Evolutionary conservation across 1,139 yeast species (phyloP).

Genomic region (Suhomyces kunorum): DNA sequence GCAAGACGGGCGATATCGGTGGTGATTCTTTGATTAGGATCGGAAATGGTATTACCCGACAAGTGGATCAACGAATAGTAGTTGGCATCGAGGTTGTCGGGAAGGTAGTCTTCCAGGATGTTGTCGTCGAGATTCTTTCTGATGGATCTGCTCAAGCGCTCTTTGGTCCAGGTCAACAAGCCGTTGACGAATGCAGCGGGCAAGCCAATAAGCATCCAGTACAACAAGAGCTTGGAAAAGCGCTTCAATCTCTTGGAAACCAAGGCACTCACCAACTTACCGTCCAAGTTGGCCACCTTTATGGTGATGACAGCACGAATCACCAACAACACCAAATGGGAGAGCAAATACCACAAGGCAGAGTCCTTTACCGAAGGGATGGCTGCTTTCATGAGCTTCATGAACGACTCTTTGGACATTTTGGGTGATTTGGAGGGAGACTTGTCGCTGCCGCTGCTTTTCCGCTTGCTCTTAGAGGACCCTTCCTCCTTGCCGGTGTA

Average conservation of each 20-base stretch:
- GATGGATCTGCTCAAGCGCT: conserved; percentile 63
- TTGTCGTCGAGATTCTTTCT: conserved; percentile 65
- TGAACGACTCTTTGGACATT: conserved; percentile 37
- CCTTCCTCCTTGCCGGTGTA: conserved; percentile 24
- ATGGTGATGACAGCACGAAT: conserved; percentile 74
- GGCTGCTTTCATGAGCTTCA: conserved; percentile 38
- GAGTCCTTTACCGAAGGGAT: conserved; percentile 38
- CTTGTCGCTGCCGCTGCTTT: conserved; percentile 10
- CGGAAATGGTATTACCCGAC: conserved; percentile 57
- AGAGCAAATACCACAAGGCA: conserved; percentile 43
- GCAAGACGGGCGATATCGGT: conserved; percentile 79
- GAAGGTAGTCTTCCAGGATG: conserved; percentile 68
- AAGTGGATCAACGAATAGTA: conserved; percentile 59
- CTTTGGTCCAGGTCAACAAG: conserved; percentile 69
- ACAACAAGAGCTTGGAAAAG: conserved; percentile 62
- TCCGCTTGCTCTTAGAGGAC: conserved; percentile 13
- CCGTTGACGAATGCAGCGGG: conserved; percentile 87
- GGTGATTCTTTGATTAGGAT: conserved; percentile 82
- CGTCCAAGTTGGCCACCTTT: conserved; percentile 85
- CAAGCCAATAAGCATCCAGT: conserved; percentile 84
- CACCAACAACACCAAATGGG: conserved; percentile 65
- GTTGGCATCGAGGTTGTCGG: conserved; percentile 55
- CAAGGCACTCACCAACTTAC: conserved; percentile 78
- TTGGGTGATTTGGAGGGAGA: conserved; percentile 27
- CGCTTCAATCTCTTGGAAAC: conserved; percentile 68